A percentile compares a stretch with the other conserved stretches of the same genome.
phyloP scores from a whole-genome alignment of 495 filamentous ascomycete genomes.

The Penicillium argentinense region DNA sequence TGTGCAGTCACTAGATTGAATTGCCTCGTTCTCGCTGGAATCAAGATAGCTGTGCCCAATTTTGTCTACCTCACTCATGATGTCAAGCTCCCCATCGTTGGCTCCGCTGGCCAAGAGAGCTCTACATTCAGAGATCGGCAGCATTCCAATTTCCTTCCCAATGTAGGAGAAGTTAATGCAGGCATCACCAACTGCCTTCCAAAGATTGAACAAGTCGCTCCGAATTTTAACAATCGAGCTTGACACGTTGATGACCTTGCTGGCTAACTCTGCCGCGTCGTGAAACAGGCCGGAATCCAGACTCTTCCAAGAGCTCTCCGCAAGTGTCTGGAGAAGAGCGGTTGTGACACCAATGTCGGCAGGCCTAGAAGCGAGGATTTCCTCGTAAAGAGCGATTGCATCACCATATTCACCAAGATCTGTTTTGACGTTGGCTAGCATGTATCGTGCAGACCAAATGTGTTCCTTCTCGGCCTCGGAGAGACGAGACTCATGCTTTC shows the following conservation, averaged over 20 bases:
- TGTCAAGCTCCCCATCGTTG: slow-evolving; percentile 54
- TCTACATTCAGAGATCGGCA: slow-evolving; percentile 57
- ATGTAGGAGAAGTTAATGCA: slow-evolving; percentile 79
- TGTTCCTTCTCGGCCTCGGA: slow-evolving; percentile 51
- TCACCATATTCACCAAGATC: slow-evolving; percentile 88
- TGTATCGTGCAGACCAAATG: slow-evolving; percentile 92
- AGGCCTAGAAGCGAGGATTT: slow-evolving; percentile 63
- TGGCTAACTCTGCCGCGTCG: slow-evolving; percentile 67
- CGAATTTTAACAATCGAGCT: slow-evolving; percentile 47
- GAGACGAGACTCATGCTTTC: slow-evolving; percentile 56
- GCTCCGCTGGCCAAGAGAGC: slow-evolving; percentile 55
- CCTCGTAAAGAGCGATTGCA: slow-evolving; percentile 71
- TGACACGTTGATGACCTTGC: slow-evolving; percentile 57
- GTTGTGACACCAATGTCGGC: slow-evolving; percentile 83
- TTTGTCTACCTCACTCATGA: slow-evolving; percentile 69
- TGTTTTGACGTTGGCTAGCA: slow-evolving; percentile 92
- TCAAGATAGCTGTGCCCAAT: slow-evolving; percentile 56
- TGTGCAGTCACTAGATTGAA: slow-evolving; percentile 42
- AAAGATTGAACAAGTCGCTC: slow-evolving; percentile 82
- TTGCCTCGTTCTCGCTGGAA: slow-evolving; percentile 40
- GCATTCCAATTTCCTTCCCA: slow-evolving; percentile 57
- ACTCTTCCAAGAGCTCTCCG: slow-evolving; percentile 75
- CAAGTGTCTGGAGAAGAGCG: slow-evolving; percentile 79
- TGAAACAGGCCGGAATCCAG: slow-evolving; percentile 83
- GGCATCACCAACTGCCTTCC: slow-evolving; percentile 91